Base-by-base conservation (phyloP, 2,329 filamentous ascomycete genomes). In the Fusarium hostae region DNA sequence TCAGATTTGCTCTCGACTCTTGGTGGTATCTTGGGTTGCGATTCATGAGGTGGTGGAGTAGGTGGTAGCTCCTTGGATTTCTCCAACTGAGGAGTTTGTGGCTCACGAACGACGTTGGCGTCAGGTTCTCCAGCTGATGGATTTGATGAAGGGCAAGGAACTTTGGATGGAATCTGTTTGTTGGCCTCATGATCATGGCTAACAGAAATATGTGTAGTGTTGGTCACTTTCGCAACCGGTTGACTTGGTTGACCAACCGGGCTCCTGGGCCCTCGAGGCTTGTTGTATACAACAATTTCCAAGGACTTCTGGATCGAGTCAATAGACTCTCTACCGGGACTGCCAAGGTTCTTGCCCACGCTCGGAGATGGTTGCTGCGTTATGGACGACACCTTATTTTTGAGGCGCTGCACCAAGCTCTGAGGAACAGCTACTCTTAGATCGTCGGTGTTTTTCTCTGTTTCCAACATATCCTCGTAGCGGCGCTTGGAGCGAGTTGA, bases 141-240 rank as follows among this genome's bases (percentile, higher is more conserved):
- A 1, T 1, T 13, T 7, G n/a, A 6, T 22, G n/a, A 22, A 16
- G 39, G 39, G n/a, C n/a, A n/a, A n/a, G n/a, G n/a, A n/a, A 10
- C n/a, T 22, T 41, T 41, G 39, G 13, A 5, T 10, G 39, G 5
- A 10, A 10, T 13, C 8, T 41, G 39, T 12, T 9, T 15, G 6
- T 5, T 22, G 39, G 4, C n/a, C 5, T 22, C 12, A 2, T 5
- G 39, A 3, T 37, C 32, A 15, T 34, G 32, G 13, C 13, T 7
- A 34, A 15, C 13, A 34, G 32, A 13, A 2, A 34, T 7, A 11
- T 39, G 37, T 11, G 37, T 1, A 39, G 37, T 20, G n/a, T n/a
- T n/a, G n/a, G 18, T 6, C 20, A 20, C 11, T 39, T 20, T 20
- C 18, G 20, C 37, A 39, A 11, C n/a, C n/a, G n/a, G 37, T 20